Evolutionary conservation across 208 protist species (phyloP), one percentile per base, ranked within the genome.

Genomic region (Trypanosoma rangeli): DNA sequence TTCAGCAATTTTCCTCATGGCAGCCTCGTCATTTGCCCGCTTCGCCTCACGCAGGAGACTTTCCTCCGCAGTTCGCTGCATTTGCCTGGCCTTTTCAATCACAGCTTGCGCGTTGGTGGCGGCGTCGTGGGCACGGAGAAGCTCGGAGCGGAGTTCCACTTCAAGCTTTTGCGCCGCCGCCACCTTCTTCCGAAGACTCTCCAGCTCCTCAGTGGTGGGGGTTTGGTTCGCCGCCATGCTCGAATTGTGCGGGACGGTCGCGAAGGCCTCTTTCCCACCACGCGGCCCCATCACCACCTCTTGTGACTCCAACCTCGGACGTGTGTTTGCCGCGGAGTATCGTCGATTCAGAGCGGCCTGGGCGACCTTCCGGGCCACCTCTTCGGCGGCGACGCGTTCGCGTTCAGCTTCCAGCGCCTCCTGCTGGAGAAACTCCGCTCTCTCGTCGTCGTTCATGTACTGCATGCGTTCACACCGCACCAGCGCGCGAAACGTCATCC

Each of bases 391-490:
- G 22, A 72, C 65, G 29, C 78, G 69, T 58, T 90, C 84, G 12
- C 59, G 55, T 29, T 76, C 76, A 0, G 75, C 73, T 59, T 90
- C 85, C 18, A 63, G 46, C 31, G 81, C 85, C 73, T 94, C 89
- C 31, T 82, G 82, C 55, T 78, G 75, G 26, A 94, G 74, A 39
- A 92, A 74, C 48, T 85, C 84, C 0, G 68, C 71, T 33, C 90
- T 89, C 61, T 94, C 82, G 57, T 88, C 73, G 71, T 89, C 82
- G 7, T 76, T 85, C 74, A 94, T 82, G 73, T 83, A 84, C 70
- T 87, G 83, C 20, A 94, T 74, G n/a, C 86, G 86, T 42, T 90
- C 84, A 15, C 75, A 65, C 1, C 89, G 86, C 79, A 92, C 89
- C 22, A 70, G 66, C 18, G 80, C 67, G 33, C 85, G 84, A 64